phyloP scores from a whole-genome alignment of 371 early-diverging fungal genomes.

The Apophysomyces ossiformis region DNA sequence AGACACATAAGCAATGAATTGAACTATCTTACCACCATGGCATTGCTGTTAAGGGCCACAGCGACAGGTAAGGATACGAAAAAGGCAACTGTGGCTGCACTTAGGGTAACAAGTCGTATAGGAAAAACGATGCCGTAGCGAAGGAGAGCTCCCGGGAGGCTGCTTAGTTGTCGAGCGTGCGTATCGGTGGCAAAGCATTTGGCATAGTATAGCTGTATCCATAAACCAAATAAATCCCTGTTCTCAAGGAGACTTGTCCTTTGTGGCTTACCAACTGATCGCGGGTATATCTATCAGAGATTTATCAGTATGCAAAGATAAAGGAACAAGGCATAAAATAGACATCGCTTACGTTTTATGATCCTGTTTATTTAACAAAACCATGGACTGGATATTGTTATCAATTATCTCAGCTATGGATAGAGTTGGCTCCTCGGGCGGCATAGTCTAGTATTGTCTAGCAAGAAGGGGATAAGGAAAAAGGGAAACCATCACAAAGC shows the following conservation, averaged over 20 bases:
- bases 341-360: not conserved
- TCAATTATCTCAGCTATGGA: not conserved
- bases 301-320: not conserved
- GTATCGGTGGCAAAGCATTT: constrained; percentile 39
- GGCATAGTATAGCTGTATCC: constrained; percentile 34
- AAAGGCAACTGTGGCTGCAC: constrained; percentile 38
- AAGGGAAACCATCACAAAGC: too few relatives aligned
- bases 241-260: not conserved
- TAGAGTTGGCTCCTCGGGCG: not conserved
- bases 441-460: not conserved
- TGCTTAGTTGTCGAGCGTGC: not conserved
- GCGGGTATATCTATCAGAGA: constrained; percentile 30
- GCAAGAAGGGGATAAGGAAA: not conserved
- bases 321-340: not conserved
- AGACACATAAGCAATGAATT: not conserved
- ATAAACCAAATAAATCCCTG: not conserved
- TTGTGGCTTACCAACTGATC: constrained; percentile 36
- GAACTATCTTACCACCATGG: constrained; percentile 33
- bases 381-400: not conserved
- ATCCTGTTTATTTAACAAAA: not conserved
- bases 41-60: constrained; percentile 34
- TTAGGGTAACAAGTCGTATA: constrained; percentile 28
- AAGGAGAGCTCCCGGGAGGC: constrained; percentile 36
- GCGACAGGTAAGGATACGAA: constrained; percentile 42
- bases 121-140: constrained; percentile 45